Base-by-base conservation (phyloP, 2,329 filamentous ascomycete genomes). In the Zymoseptoria ardabiliae region DNA sequence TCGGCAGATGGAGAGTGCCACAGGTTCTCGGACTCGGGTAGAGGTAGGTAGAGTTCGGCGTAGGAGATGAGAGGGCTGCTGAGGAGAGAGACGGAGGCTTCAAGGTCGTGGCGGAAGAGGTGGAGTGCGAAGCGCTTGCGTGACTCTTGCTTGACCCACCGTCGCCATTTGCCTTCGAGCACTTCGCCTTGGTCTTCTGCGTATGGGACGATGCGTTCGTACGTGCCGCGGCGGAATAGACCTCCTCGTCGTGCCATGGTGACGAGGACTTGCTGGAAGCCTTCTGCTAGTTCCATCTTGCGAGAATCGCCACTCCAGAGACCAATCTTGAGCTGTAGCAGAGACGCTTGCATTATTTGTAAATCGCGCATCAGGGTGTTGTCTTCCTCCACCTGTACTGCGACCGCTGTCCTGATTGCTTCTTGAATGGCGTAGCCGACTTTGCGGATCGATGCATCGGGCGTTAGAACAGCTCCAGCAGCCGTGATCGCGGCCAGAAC, bases 71-170 rank as follows among this genome's bases (percentile, higher is more conserved):
- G 75, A 0, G 86, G 85, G 60, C 82, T 85, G 21, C 82, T 84
- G 57, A 88, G 76, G 3, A 87, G 78, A 1, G 84, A 83, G 75
- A 90, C 86, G 2, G 87, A 88, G 3, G 82, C 79, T 61, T 89
- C 85, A 0, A 85, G 79, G 66, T 90, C 87, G 58, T 85, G 80
- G 4, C 86, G 72, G 64, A 87, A 87, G 13, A 83, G 75, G 67
- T 87, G 84, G 60, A 87, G 85, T 2, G 83, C 82, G 2, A 91
- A 80, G 75, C 86, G 80, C 69, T 89, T 88, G 75, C 83, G 88
- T 2, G 83, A 85, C 68, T 90, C 87, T 60, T 82, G 76, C 53
- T 83, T 77, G 13, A 82, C 78, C 87, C 87, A 90, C 22, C 74
- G 72, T 58, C 74, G 78, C 87, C 87, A 90, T 66, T 89, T 89